Evolutionary conservation across 2,329 filamentous ascomycete species (phyloP).

Genomic region (Colletotrichum camelliae): DNA sequence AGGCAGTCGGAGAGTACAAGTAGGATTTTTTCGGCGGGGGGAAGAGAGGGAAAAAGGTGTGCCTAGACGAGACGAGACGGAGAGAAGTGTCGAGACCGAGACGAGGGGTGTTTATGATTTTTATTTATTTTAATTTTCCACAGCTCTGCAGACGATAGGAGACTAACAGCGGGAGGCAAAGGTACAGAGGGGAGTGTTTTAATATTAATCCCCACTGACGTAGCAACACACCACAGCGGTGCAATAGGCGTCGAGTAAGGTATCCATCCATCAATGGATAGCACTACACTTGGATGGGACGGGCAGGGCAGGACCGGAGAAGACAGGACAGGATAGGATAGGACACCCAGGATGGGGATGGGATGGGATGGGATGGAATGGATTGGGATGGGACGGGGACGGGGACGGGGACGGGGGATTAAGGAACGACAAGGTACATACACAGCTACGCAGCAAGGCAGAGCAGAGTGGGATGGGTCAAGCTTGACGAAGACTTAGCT

Average conservation of each 20-base stretch:
- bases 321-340: neutral
- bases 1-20: neutral
- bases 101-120: slow-evolving; percentile 17
- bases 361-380: neutral
- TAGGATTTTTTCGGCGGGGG: neutral
- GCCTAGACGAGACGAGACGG: neutral
- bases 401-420: neutral
- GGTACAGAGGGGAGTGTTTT: slow-evolving; percentile 10
- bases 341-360: neutral
- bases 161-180: neutral
- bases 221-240: slow-evolving; percentile 10
- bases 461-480: neutral
- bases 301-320: neutral
- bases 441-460: neutral
- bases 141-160: slow-evolving; percentile 4
- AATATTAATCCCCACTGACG: slow-evolving; percentile 26
- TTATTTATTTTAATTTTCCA: slow-evolving; percentile 16
- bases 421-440: neutral
- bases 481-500: neutral
- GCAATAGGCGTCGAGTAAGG: neutral
- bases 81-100: neutral
- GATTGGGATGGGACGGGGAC: neutral
- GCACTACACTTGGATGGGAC: neutral
- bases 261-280: neutral
- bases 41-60: neutral